phyloP scores from a whole-genome alignment of 805 yeast species.

The Hanseniaspora taiwanica region DNA sequence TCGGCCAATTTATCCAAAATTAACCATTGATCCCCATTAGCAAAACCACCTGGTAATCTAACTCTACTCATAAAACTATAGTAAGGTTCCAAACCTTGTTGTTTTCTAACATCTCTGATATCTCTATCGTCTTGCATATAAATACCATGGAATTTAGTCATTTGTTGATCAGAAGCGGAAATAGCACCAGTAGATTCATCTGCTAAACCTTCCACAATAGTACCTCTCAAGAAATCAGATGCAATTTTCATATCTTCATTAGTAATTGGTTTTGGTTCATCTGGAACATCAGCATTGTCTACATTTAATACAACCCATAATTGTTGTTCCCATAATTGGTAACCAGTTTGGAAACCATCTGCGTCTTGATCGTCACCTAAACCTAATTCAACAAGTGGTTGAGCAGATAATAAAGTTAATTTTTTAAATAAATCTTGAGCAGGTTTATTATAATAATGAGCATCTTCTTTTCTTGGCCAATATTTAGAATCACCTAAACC shows the following conservation, averaged over 20 bases:
- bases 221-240: conserved; percentile 83
- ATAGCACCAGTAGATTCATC: conserved; percentile 86
- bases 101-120: conserved; percentile 81
- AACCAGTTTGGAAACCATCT: conserved; percentile 90
- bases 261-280: conserved; percentile 85
- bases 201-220: conserved; percentile 71
- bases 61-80: conserved; percentile 95
- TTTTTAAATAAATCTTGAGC: conserved; percentile 57
- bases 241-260: conserved; percentile 90
- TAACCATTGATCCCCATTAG: conserved; percentile 83
- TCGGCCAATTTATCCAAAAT: conserved; percentile 71
- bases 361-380: conserved; percentile 97
- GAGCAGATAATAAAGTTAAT: conserved; percentile 59
- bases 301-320: conserved; percentile 88
- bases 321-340: conserved; percentile 69
- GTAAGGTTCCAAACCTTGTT: conserved; percentile 88
- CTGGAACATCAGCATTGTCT: conserved; percentile 63
- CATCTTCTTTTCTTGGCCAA: conserved; percentile 97
- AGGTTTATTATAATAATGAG: conserved; percentile 88
- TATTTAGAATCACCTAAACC: conserved; percentile 91
- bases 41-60: conserved; percentile 85
- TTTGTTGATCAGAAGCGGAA: conserved; percentile 79
- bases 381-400: conserved; percentile 60
- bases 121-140: conserved; percentile 99
- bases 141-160: conserved; percentile 95